phyloP scores from a whole-genome alignment of 805 yeast species.

The Suhomyces sp. region DNA sequence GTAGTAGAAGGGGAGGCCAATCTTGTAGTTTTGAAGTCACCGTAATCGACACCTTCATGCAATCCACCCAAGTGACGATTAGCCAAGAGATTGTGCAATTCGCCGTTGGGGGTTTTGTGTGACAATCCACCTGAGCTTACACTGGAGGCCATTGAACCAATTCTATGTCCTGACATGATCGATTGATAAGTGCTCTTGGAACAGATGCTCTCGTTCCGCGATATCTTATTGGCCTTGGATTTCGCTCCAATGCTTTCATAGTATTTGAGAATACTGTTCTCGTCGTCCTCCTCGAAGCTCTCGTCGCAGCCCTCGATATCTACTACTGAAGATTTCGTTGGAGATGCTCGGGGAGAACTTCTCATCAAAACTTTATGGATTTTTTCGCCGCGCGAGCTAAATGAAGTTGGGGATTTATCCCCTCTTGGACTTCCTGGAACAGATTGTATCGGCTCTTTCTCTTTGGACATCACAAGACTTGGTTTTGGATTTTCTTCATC shows the following conservation, averaged over 20 bases:
- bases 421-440: not conserved
- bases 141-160: conserved; percentile 4
- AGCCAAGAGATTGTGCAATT: not conserved
- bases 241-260: not conserved
- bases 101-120: not conserved
- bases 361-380: not conserved
- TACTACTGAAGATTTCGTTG: not conserved
- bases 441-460: not conserved
- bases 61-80: not conserved
- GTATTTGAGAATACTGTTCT: conserved; percentile 1
- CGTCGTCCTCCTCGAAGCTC: conserved; percentile 1
- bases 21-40: not conserved
- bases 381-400: not conserved
- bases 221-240: not conserved
- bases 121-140: conserved; percentile 1
- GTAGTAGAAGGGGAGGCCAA: not conserved
- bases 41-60: not conserved
- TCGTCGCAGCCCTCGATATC: conserved; percentile 1
- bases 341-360: not conserved
- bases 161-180: conserved; percentile 3
- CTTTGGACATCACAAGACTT: not conserved
- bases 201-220: conserved; percentile 5
- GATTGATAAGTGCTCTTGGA: conserved; percentile 5
- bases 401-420: not conserved
- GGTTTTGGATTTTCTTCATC: conserved; percentile 8